phyloP scores from a whole-genome alignment of 2,329 filamentous ascomycete genomes.

The Pseudopyrenochaeta lycopersici region DNA sequence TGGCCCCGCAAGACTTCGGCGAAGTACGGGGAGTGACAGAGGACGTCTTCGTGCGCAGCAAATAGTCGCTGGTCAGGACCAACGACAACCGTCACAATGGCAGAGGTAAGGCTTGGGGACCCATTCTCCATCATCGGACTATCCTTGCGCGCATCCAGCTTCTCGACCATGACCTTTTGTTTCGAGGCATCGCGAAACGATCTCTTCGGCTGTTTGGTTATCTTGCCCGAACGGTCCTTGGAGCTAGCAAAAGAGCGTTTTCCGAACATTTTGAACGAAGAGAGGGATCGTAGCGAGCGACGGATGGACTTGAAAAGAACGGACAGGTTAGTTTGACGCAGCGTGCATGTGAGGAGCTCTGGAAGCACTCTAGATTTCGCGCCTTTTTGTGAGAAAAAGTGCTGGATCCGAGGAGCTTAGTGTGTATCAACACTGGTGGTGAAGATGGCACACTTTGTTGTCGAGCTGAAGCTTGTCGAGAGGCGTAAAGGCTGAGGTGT shows the following conservation, averaged over 20 bases:
- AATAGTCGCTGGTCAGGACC: conserved; percentile 88
- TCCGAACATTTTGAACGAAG: conserved; percentile 74
- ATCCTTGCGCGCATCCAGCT: conserved; percentile 68
- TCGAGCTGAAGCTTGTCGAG: conserved; percentile 52
- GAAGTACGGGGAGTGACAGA: conserved; percentile 87
- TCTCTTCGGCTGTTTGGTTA: conserved; percentile 80
- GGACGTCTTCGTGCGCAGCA: conserved; percentile 92
- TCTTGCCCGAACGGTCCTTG: conserved; percentile 88
- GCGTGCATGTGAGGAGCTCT: conserved; percentile 62
- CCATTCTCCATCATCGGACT: conserved; percentile 61
- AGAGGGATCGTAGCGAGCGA: conserved; percentile 51
- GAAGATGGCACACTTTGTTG: conserved; percentile 51
- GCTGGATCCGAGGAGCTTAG: conserved; percentile 49
- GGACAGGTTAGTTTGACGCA: conserved; percentile 62
- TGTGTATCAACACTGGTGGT: conserved; percentile 46
- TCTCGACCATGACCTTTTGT: conserved; percentile 76
- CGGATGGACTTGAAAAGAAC: conserved; percentile 58
- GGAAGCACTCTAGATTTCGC: conserved; percentile 58
- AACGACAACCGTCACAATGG: conserved; percentile 87
- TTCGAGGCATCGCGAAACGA: conserved; percentile 80
- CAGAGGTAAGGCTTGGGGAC: conserved; percentile 66
- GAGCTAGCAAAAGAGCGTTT: conserved; percentile 84
- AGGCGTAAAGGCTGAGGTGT: conserved; percentile 44
- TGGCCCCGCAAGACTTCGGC: conserved; percentile 74
- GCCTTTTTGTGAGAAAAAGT: conserved; percentile 45